Evolutionary conservation across 352 stramenopile species (phyloP), one percentile per base, ranked within the genome.

Genomic region (Globisporangium barbulae): DNA sequence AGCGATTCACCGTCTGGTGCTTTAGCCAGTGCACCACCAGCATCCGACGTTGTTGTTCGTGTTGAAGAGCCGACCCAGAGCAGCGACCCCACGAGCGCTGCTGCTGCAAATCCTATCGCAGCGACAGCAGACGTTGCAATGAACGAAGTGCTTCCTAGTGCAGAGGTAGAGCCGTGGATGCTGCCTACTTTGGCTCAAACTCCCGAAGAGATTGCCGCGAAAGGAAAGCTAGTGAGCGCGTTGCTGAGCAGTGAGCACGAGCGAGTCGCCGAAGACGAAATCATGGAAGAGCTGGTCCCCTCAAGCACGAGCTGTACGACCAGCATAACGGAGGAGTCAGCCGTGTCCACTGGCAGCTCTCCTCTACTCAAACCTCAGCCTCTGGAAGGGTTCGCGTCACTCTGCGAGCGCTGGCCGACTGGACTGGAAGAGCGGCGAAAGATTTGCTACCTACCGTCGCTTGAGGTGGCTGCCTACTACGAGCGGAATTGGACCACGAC

Each of bases 341-440:
- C n/a, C 66, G 17, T 59, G 74, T 55, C 45, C 69, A 35, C 17
- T 57, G 7, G 60, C 13, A 33, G 5, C 15, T 17, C 41, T 7
- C 17, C 15, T 45, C 17, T 8, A 19, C 35, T 28, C 31, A 21
- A 49, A 1, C 4, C 25, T 9, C 30, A 59, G 15, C 6, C 44
- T 30, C 15, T 44, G 8, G 53, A 66, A 19, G 30, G 54, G 5
- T 59, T 73, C 30, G 57, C 59, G n/a, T 59, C 53, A 13, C 33
- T 91, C 8, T 80, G 75, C 42, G 49, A 72, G 1, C 69, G 72
- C 5, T 91, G 82, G 82, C 82, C 82, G 17, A 56, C 45, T 1
- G 69, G 77, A 13, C 75, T 91, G 1, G 64, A 75, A 42, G 72
- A 82, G 48, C 76, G 83, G 22, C 68, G 78, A 47, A 69, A 64